phyloP scores from a whole-genome alignment of 176 grass and related monocot genomes.

The Chrysopogon serrulatus region DNA sequence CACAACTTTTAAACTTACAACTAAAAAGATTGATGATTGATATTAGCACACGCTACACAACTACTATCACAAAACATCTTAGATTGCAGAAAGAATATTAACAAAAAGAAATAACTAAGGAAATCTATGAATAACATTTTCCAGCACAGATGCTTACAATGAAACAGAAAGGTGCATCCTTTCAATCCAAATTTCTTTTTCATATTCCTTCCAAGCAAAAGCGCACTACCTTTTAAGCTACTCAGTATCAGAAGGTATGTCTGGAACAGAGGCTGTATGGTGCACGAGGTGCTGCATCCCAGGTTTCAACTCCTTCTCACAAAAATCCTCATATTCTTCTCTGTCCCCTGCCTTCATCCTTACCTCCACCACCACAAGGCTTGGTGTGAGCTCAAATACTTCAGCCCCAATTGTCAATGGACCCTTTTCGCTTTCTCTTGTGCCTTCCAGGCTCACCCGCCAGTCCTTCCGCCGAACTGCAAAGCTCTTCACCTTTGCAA shows the following conservation, averaged over 20 bases:
- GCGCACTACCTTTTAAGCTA: conserved; percentile 39
- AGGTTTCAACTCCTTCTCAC: conserved; percentile 83
- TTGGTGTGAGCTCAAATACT: conserved; percentile 93
- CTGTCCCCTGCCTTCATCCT: conserved; percentile 89
- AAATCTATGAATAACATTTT: conserved; percentile 23
- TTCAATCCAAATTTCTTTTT: conserved; percentile 21
- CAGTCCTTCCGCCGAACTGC: conserved; percentile 74
- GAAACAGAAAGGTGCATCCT: conserved; percentile 12
- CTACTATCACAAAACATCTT: conserved; percentile 1
- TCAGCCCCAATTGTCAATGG: conserved; percentile 81
- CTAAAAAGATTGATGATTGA: neutral
- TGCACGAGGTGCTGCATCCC: conserved; percentile 75
- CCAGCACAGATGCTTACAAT: conserved; percentile 2
- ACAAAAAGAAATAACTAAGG: neutral
- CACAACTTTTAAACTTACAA: neutral
- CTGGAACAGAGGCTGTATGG: conserved; percentile 30
- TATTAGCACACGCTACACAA: conserved; percentile 1
- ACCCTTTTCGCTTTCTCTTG: conserved; percentile 84
- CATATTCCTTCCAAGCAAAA: conserved; percentile 23
- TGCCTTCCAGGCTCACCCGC: conserved; percentile 88
- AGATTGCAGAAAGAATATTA: neutral
- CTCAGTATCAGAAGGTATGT: conserved; percentile 50
- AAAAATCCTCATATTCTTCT: conserved; percentile 92
- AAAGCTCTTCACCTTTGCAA: conserved; percentile 79
- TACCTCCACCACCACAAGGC: conserved; percentile 83